A percentile compares a stretch with the other conserved stretches of the same genome.
Evolutionary conservation across 2,329 filamentous ascomycete species (phyloP).

Genomic region (Didymella pinodella): DNA sequence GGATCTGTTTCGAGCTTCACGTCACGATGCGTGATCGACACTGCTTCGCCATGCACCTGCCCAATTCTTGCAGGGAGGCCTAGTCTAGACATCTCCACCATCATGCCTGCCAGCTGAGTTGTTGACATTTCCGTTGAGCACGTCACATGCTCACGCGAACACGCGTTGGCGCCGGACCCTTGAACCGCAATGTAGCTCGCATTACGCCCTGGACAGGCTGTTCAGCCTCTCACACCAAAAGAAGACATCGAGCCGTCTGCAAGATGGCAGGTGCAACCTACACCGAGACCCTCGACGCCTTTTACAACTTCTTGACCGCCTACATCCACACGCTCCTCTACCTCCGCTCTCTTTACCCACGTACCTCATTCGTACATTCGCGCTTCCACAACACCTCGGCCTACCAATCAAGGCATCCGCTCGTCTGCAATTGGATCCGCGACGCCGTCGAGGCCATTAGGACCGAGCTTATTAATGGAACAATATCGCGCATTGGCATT

Average conservation of each 20-base stretch:
- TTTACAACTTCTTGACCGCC: constrained; percentile 81
- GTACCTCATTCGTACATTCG: constrained; percentile 76
- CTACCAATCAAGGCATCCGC: constrained; percentile 84
- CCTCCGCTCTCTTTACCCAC: constrained; percentile 81
- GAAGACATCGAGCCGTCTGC: not conserved
- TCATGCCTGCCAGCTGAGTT: not conserved
- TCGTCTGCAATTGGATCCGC: constrained; percentile 84
- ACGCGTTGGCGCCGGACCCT: constrained; percentile 16
- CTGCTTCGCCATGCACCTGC: constrained; percentile 7
- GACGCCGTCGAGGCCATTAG: constrained; percentile 79
- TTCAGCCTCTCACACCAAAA: no score
- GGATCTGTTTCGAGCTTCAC: constrained; percentile 4
- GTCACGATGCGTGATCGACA: constrained; percentile 4
- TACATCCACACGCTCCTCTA: constrained; percentile 87
- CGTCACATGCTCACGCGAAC: constrained; percentile 14
- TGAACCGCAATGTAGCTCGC: not conserved
- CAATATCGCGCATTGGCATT: constrained; percentile 63
- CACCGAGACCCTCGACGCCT: constrained; percentile 67
- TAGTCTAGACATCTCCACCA: not conserved
- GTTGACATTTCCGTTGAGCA: not conserved
- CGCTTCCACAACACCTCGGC: constrained; percentile 85
- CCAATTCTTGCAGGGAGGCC: not conserved
- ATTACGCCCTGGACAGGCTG: no score
- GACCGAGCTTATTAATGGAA: constrained; percentile 68
- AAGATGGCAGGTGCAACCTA: constrained; percentile 35